Evolutionary conservation across 371 early-diverging fungal species (phyloP), one percentile per base, ranked within the genome.

Genomic region (Catenaria anguillulae): DNA sequence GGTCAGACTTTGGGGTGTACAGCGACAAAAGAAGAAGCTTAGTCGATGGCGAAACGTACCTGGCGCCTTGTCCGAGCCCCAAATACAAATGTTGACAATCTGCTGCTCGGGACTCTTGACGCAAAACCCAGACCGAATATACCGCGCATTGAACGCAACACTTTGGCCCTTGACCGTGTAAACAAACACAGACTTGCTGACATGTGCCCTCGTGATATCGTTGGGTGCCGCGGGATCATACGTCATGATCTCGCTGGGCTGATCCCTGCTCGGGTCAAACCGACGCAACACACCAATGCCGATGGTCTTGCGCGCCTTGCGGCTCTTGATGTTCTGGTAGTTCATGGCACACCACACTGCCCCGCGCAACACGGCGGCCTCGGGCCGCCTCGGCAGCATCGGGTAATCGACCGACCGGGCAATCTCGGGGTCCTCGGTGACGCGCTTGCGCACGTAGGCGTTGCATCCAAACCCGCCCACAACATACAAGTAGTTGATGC

Each of bases 381-480:
- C 58, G 43, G 58, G 40, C 42, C 42, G 36, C 29, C 36, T n/a
- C 36, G 36, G 36, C 29, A 24, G 34, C 26, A 42, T 24, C 29
- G 58, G 40, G 58, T 26, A 58, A 13, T 58, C 42, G 58, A 58
- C 21, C 24, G 12, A 6, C 36, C 6, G 17, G 17, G n/a, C 31
- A 10, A 58, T 21, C 36, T 58, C 58, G 26, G 36, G 1, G 43
- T 58, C 58, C 36, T 33, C 26, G n/a, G 43, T 40, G 43, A 58
- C 24, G 40, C 58, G 36, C 36, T 33, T 12, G 35, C 34, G 58
- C 40, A 58, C 26, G 43, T 58, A 58, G 36, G 24, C 17, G 43
- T 58, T 58, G 43, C 58, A 58, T 4, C 58, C 58, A 8, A 58
- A 58, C 26, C 58, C 58, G 43, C 58, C 58, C 24, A 58, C 58